Percentiles rank a stretch among this genome's conserved stretches.
These are phyloP conservation scores for Arthrobotrys iridis DNA, from an alignment of 2,329 filamentous ascomycete genomes.

Conservation along the genomic window DNA sequence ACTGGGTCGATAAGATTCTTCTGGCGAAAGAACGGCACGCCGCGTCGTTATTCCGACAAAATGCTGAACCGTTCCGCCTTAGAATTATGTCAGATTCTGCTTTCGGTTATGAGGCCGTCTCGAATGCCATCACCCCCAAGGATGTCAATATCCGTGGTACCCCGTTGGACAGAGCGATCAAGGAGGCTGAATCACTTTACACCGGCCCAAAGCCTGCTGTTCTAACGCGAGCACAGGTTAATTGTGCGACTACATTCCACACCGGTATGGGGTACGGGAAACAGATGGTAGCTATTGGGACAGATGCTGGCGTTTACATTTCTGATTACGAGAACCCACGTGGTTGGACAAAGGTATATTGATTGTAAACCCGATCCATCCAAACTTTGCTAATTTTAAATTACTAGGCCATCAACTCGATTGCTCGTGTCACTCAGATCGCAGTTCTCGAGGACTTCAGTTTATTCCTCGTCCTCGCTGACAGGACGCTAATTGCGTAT, in stretches of 20 bases:
- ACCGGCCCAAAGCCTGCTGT: slow-evolving; percentile 75
- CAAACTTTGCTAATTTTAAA: slow-evolving; percentile 32
- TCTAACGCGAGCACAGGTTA: slow-evolving; percentile 85
- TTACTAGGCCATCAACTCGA: slow-evolving; percentile 74
- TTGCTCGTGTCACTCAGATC: slow-evolving; percentile 84
- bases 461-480: slow-evolving; percentile 87
- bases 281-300: slow-evolving; percentile 90
- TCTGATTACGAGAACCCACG: slow-evolving; percentile 88
- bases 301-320: slow-evolving; percentile 91
- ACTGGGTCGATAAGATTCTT: slow-evolving; percentile 94
- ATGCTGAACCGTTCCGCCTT: slow-evolving; percentile 93
- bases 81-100: slow-evolving; percentile 91
- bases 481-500: slow-evolving; percentile 90
- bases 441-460: slow-evolving; percentile 96
- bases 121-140: slow-evolving; percentile 67
- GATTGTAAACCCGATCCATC: neutral
- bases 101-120: slow-evolving; percentile 79
- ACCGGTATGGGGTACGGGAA: slow-evolving; percentile 73
- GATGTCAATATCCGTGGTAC: slow-evolving; percentile 84
- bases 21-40: slow-evolving; percentile 95
- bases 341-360: slow-evolving; percentile 84
- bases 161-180: slow-evolving; percentile 87
- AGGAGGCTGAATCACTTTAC: slow-evolving; percentile 79
- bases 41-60: slow-evolving; percentile 85
- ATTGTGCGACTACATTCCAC: slow-evolving; percentile 91